These are phyloP conservation scores for Omphalotus guepiniiformis DNA, from an alignment of 768 basidiomycete species.

Conservation along the genomic window DNA sequence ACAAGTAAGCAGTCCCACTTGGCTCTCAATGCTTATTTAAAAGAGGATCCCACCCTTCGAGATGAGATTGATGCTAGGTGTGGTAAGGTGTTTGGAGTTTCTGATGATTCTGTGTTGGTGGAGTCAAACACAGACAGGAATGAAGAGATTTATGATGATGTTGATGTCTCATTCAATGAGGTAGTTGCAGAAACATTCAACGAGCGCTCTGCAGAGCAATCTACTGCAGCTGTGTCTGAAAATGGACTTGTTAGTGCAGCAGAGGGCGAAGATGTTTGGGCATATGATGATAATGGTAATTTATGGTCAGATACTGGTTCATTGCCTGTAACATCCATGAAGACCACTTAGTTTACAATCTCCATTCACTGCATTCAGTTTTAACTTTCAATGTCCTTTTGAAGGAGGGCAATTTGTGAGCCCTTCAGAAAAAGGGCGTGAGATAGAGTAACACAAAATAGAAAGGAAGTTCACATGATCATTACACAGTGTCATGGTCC, in stretches of 20 bases:
- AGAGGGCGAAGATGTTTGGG: constrained; percentile 1
- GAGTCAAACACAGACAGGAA: not conserved
- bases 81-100: not conserved
- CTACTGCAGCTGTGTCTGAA: too few species aligned
- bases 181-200: not conserved
- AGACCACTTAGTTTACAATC: not conserved
- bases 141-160: not conserved
- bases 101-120: not conserved
- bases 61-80: constrained; percentile 13
- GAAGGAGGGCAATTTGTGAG: not conserved
- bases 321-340: not conserved
- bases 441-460: constrained; percentile 3
- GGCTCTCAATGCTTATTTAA: constrained; percentile 15
- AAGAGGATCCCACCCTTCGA: constrained; percentile 7
- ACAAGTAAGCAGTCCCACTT: constrained; percentile 13
- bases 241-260: not conserved
- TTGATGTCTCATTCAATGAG: not conserved
- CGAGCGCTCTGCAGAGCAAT: not conserved
- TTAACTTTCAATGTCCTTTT: not conserved
- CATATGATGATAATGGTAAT: not conserved
- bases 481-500: constrained; percentile 6
- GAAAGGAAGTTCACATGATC: not conserved
- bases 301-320: not conserved
- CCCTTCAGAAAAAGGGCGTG: not conserved
- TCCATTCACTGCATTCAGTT: not conserved